Evolutionary conservation across 2,329 filamentous ascomycete species (phyloP), one percentile per base, ranked within the genome.

Genomic region (Ceratocystis cubensis): DNA sequence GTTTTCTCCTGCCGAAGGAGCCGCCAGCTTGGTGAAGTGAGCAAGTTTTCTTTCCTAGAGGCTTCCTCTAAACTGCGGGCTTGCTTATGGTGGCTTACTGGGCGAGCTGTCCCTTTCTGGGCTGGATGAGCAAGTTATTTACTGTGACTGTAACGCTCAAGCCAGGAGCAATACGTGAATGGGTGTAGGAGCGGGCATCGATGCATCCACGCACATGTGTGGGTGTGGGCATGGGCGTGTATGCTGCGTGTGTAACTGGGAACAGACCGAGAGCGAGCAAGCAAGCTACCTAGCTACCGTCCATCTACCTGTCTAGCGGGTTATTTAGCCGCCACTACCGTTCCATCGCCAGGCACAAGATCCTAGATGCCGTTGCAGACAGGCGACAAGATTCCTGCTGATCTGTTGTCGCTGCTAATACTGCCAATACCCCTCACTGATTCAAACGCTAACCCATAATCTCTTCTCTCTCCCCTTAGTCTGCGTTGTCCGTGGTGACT

Each of bases 401-500:
- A 57, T 30, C 13, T 20, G 17, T 33, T 41, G 8, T 2, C 28
- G 46, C 46, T 22, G 46, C 46, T 25, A 50, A 2, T 22, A 25
- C 50, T 45, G 37, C 37, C 37, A 41, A 3, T 67, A 63, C 67
- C 57, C 68, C 50, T 48, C 45, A 6, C 17, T 5, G 45, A 50
- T 22, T 13, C 46, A 50, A 50, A 64, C 63, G 41, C 46, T 64
- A 67, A 64, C 61, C 20, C 50, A 7, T 5, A 5, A 17, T 6
- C 46, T 67, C n/a, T 48, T 53, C 41, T 48, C 53, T 59, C 65
- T 57, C 74, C 69, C 45, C n/a, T 48, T 75, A 97, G 94, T 97
- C 81, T 89, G 89, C 81, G 91, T 96, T 78, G 81, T 99, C 83
- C 93, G 94, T 80, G 94, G 94, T 85, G 94, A 97, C 85, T 91